These are phyloP conservation scores for Ulmus americana DNA, from an alignment of 331 rosid species.

Conservation along the genomic window DNA sequence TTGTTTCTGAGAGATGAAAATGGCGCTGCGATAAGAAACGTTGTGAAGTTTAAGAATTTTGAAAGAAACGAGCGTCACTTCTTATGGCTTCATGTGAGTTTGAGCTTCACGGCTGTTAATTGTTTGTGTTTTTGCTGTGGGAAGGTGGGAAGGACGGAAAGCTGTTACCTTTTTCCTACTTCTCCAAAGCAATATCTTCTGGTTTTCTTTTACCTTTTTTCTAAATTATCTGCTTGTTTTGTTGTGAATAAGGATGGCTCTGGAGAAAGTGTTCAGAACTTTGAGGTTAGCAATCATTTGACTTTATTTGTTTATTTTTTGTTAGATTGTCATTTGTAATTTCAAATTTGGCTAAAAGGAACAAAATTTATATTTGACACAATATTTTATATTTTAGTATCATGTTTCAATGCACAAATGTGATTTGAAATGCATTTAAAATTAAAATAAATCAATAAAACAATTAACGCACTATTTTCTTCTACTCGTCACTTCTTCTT, in stretches of 20 bases:
- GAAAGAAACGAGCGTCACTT: slow-evolving; percentile 36
- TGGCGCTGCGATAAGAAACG: slow-evolving; percentile 15
- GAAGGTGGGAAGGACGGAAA: background rate
- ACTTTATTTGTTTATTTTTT: background rate
- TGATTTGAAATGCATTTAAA: too few species aligned
- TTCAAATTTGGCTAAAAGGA: too few species aligned
- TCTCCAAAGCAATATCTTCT: too few species aligned
- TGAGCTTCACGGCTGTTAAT: background rate
- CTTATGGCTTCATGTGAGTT: slow-evolving; percentile 48
- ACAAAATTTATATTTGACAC: too few species aligned
- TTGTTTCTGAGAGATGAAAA: slow-evolving; percentile 36
- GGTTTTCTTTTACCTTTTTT: background rate
- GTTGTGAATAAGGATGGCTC: slow-evolving; percentile 37
- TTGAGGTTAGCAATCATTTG: slow-evolving; percentile 35
- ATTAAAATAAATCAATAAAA: too few species aligned
- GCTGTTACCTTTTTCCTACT: background rate
- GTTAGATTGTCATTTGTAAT: too few species aligned
- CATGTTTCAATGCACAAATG: too few species aligned
- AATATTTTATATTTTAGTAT: too few species aligned
- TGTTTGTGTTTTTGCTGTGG: background rate
- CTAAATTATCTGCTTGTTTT: slow-evolving; percentile 11
- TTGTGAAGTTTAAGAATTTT: slow-evolving; percentile 26
- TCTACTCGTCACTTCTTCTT: too few species aligned
- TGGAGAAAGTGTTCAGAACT: slow-evolving; percentile 14
- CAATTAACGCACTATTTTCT: too few species aligned